Evolutionary conservation across 768 basidiomycete species (phyloP).

Genomic region (Mycena indigotica): DNA sequence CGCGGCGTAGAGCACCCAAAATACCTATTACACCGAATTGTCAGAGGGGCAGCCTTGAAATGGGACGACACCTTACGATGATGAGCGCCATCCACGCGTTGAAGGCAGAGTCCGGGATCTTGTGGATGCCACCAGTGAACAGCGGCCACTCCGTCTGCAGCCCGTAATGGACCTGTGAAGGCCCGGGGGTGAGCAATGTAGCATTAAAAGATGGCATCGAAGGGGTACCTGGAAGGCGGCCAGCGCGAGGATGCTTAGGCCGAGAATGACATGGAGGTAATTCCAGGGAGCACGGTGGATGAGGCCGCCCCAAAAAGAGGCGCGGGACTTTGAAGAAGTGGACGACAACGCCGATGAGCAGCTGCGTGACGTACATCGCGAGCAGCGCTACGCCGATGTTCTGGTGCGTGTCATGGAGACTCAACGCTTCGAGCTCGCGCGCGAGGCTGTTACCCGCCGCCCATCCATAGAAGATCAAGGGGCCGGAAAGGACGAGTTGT

Average conservation of each 20-base stretch:
- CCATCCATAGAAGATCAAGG: constrained; percentile 56
- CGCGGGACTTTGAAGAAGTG: constrained; percentile 53
- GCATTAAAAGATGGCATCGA: constrained; percentile 57
- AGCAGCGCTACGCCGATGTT: constrained; percentile 55
- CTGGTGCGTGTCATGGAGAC: constrained; percentile 51
- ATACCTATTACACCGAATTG: constrained; percentile 36
- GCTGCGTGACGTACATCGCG: constrained; percentile 54
- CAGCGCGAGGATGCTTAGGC: too few species aligned
- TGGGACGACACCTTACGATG: constrained; percentile 31
- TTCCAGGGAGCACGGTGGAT: too few species aligned
- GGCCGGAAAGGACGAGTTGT: constrained; percentile 52
- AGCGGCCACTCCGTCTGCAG: constrained; percentile 48
- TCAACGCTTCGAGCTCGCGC: constrained; percentile 27
- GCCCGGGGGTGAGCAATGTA: constrained; percentile 53
- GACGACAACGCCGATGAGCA: constrained; percentile 49
- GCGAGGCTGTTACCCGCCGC: constrained; percentile 43
- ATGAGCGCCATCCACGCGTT: constrained; percentile 51
- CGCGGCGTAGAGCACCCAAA: constrained; percentile 47
- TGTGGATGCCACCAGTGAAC: constrained; percentile 36
- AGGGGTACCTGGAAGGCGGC: constrained; percentile 56
- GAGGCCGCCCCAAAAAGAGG: constrained; percentile 36
- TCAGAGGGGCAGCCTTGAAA: not conserved
- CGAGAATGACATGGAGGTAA: too few species aligned
- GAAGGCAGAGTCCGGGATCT: constrained; percentile 41
- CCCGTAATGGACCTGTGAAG: constrained; percentile 56